A percentile compares a stretch with the other conserved stretches of the same genome.
phyloP scores from a whole-genome alignment of 495 filamentous ascomycete genomes.

The Xylaria cubensis region DNA sequence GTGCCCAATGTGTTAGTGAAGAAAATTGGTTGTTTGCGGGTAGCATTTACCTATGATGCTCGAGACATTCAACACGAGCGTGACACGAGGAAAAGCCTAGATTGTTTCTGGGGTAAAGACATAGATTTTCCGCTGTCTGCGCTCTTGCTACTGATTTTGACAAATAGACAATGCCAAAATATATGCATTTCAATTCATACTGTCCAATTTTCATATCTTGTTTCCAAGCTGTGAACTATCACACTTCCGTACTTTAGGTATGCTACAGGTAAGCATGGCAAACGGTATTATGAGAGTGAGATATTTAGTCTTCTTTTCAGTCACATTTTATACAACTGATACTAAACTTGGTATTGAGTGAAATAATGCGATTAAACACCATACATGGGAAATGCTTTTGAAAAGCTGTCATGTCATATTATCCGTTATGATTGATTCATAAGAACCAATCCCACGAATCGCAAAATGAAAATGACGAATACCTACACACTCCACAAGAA shows the following conservation, averaged over 20 bases:
- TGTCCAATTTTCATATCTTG: background rate
- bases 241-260: background rate
- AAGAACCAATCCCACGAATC: background rate
- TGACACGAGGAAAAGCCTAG: background rate
- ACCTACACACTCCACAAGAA: background rate
- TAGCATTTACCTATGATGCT: background rate
- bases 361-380: background rate
- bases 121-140: conserved; percentile 12
- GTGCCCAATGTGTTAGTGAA: background rate
- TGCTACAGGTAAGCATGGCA: background rate
- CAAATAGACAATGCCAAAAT: conserved; percentile 15
- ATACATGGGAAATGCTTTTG: background rate
- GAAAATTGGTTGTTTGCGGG: background rate
- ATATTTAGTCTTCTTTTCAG: background rate
- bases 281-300: background rate
- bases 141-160: background rate
- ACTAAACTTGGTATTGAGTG: background rate
- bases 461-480: background rate
- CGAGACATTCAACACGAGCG: background rate
- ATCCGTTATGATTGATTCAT: background rate
- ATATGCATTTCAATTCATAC: background rate
- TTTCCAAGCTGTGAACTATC: background rate
- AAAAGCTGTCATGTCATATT: background rate
- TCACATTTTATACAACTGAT: background rate
- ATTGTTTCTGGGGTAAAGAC: conserved; percentile 11